Percentiles rank a stretch among this genome's conserved stretches.
phyloP scores from a whole-genome alignment of 2,329 filamentous ascomycete genomes.

The Phialophora expanda region DNA sequence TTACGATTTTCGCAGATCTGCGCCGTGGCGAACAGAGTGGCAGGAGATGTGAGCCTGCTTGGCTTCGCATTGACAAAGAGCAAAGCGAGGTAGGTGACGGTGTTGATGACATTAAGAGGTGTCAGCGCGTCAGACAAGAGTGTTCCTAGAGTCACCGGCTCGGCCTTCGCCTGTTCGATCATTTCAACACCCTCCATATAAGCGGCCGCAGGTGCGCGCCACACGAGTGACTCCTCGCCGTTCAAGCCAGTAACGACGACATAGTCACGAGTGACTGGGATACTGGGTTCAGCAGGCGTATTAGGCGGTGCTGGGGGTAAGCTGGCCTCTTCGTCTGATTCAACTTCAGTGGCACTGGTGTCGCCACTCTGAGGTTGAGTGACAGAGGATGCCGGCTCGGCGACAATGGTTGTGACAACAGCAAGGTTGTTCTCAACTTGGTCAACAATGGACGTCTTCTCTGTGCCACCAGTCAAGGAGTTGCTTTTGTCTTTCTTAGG shows the following conservation, averaged over 20 bases:
- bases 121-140: constrained; percentile 6
- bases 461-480: not conserved
- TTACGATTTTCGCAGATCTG: constrained; percentile 30
- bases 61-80: constrained; percentile 12
- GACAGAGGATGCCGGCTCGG: not conserved
- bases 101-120: constrained; percentile 14
- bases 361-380: not conserved
- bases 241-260: not conserved
- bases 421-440: not conserved
- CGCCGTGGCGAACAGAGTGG: constrained; percentile 20
- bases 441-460: not conserved
- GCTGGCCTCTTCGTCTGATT: not conserved
- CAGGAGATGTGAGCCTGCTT: not conserved
- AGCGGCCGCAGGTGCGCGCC: not conserved
- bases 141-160: constrained; percentile 7
- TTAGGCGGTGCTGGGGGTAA: not conserved
- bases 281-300: not conserved
- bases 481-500: not conserved
- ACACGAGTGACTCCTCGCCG: not conserved
- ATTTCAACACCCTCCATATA: constrained; percentile 18
- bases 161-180: constrained; percentile 18
- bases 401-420: not conserved
- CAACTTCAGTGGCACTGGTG: not conserved
- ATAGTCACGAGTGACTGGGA: not conserved
- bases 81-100: constrained; percentile 12